Evolutionary conservation across 139 green algal genomes (phyloP), one percentile per base, ranked within the genome.

Genomic region (Picochlorum sp.): DNA sequence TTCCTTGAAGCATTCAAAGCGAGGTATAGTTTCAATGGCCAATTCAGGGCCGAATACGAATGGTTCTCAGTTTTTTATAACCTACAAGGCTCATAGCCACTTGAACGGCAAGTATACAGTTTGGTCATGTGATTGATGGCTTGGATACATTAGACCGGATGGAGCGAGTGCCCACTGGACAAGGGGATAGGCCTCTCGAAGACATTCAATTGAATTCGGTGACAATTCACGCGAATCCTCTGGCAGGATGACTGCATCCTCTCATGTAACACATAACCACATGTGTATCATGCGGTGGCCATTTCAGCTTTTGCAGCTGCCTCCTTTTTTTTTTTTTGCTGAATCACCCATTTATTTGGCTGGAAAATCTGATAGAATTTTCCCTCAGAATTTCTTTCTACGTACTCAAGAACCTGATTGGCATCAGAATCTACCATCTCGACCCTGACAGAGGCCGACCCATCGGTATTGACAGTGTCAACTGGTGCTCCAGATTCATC

Each of bases 11-110:
- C 90, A 96, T 76, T 73, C 34, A 64, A 85, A 85, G 74, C 75
- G 91, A 4, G 94, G 94, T 61, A 86, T 96, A 9, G 51, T 98
- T 50, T 91, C 84, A 18, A 98, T 98, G 94, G 94, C 94, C 24
- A 99, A 98, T 78, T 90, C 77, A 56, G 94, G 94, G 2, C 88
- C 88, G n/a, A 91, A 96, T 82, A 92, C 87, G 1, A 96, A 96
- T 51, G 88, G 77, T 30, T 77, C 52, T 34, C 68, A 82, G 26
- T 99, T 99, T 67, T 99, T 99, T 81, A 85, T 99, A 52, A 90
- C 81, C 1, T 99, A 97, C 80, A 93, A 87, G 57, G 86, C 92
- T 14, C 84, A 95, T n/a, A 58, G 79, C 0, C 88, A 96, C 67
- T 68, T 99, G 6, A 93, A 99, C 61, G 94, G 94, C 56, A 85